Base-by-base conservation (phyloP, 2,329 filamentous ascomycete species). In the Fusarium stilboides region DNA sequence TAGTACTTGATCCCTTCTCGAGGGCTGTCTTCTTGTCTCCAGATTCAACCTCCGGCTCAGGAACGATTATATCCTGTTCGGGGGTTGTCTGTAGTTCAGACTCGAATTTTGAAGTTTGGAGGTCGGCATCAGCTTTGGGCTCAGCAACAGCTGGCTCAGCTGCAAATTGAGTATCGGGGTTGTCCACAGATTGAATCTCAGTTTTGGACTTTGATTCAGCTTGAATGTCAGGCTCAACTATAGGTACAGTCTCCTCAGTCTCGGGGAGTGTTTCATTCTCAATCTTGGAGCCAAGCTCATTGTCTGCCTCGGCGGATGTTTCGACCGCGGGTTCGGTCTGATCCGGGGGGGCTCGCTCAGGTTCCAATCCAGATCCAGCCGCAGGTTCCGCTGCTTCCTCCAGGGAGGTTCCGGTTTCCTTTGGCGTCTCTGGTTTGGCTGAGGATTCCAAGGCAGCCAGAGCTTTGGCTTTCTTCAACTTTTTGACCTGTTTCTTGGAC, bases 181-280 rank as follows among this genome's bases (percentile, higher is more conserved):
- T 56, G 59, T 60, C 62, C 59, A 63, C 42, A 66, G 62, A 57
- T 71, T 72, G 71, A 55, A 58, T 72, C 56, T 73, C 69, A 65
- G 66, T 63, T 71, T 74, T 62, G 56, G 58, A 66, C 68, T 75
- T 71, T 51, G 73, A 65, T 74, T 75, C 73, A 75, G 55, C 70
- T 74, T 72, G 71, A 73, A 70, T 70, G 57, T 74, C 65, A 69
- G 68, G 68, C 63, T 74, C 70, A 71, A 72, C 52, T 73, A 72
- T 67, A 70, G 62, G 68, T 62, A 77, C 74, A 64, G 61, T 67
- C 65, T 76, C 69, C 62, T 73, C 62, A 55, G 52, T 57, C 42
- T 61, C 57, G 49, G 54, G 45, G 58, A 60, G 43, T 63, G 61
- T 44, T 62, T 73, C 65, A 62, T 74, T 66, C 45, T 75, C 68